These are phyloP conservation scores for Inga leiocalycina DNA, from an alignment of 306 rosid genomes.

Conservation along the genomic window DNA sequence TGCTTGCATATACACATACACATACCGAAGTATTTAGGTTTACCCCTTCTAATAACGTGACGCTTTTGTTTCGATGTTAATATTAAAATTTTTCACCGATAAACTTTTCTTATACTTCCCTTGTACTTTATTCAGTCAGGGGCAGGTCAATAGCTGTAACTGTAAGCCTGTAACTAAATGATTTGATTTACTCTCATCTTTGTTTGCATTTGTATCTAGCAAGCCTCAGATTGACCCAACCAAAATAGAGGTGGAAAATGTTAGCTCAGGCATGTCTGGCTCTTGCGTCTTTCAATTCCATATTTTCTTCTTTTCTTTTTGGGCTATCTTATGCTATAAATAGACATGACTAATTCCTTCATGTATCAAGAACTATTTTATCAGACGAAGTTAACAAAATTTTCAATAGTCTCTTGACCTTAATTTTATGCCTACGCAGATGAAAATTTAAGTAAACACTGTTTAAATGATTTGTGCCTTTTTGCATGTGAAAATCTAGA, in stretches of 20 bases:
- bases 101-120: background rate
- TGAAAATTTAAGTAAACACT: background rate
- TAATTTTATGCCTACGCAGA: background rate
- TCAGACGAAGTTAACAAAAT: background rate
- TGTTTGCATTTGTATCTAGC: background rate
- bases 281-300: background rate
- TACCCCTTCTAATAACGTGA: background rate
- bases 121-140: background rate
- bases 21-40: background rate
- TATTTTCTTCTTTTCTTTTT: background rate
- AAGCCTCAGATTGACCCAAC: background rate
- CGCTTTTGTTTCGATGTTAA: slow-evolving; percentile 6
- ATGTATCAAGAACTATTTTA: background rate
- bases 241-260: background rate
- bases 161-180: background rate
- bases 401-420: background rate
- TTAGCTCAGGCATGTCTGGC: background rate
- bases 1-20: background rate
- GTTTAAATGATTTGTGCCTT: background rate
- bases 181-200: background rate
- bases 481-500: background rate
- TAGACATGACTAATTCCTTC: background rate
- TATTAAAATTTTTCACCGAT: background rate
- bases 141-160: background rate
- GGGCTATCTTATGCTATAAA: background rate